Evolutionary conservation across 228 moss, liverwort and hornwort species (phyloP), one percentile per base, ranked within the genome.

Genomic region (Sphagnum magellanicum): DNA sequence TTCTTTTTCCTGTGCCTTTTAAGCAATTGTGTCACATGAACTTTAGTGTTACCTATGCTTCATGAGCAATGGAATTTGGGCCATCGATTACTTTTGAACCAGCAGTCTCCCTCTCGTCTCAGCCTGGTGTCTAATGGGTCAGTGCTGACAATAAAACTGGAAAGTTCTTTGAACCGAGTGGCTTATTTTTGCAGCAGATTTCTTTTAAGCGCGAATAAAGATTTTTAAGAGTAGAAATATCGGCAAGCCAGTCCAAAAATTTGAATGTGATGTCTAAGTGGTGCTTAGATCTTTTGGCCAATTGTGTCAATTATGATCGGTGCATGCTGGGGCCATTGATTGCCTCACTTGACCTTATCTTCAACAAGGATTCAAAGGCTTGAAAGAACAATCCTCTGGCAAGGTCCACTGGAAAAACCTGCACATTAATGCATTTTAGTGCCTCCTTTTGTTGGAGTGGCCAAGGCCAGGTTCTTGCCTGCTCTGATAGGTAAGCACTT

Each of bases 371-470:
- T 74, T 77, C 53, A 63, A 74, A 68, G 88, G 81, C 46, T 73
- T 74, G 81, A 83, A 52, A 86, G 91, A 59, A 52, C 74, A 63
- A 97, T 89, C 5, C 89, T 97, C 59, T 97, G 96, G 96, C 96
- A 93, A 82, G 96, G 96, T 14, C 96, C 96, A 97, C 96, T 68
- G 96, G 93, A 61, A 97, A 97, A 73, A 97, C 96, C 65, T 81
- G 88, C 72, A 97, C 96, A 59, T 83, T 97, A 53, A 93, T 97
- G 64, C 84, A 87, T 10, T 80, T 89, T 64, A 83, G 91, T 67
- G 77, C 80, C 68, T 76, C 82, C 61, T 91, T 91, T 62, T 88
- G 91, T 81, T 79, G 75, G 70, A 84, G 83, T 73, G 80, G 83
- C 51, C 87, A 88, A 74, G 88, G 96, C 48, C 89, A 90, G 85